A percentile compares a stretch with the other conserved stretches of the same genome.
phyloP scores from a whole-genome alignment of 2,329 filamentous ascomycete genomes.

The Penicillium crustosum region DNA sequence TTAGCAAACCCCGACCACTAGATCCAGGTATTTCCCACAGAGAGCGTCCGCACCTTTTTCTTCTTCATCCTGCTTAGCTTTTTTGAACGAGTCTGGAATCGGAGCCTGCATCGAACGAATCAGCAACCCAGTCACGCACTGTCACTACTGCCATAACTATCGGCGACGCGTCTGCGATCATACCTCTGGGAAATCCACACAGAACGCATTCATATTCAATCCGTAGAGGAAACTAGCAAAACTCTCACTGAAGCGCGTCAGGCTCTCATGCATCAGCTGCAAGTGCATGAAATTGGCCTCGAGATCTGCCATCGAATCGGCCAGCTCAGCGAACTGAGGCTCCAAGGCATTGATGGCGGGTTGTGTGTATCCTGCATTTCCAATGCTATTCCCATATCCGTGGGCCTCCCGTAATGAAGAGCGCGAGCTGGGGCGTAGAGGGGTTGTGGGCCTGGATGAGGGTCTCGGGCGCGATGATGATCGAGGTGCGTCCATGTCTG shows the following conservation, averaged over 20 bases:
- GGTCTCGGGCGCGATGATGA: constrained; percentile 63
- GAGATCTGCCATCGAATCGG: constrained; percentile 90
- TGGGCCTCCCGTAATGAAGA: constrained; percentile 81
- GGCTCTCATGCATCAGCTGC: constrained; percentile 92
- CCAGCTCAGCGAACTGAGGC: constrained; percentile 87
- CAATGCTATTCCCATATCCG: constrained; percentile 47
- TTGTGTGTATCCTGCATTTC: constrained; percentile 44
- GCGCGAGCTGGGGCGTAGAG: constrained; percentile 83
- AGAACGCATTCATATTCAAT: constrained; percentile 98
- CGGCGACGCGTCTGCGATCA: not conserved
- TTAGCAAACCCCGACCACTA: constrained; percentile 7
- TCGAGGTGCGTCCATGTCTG: constrained; percentile 39
- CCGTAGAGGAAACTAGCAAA: constrained; percentile 96
- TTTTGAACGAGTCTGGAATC: constrained; percentile 76
- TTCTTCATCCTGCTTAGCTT: constrained; percentile 58
- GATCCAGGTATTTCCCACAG: not conserved
- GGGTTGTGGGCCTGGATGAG: constrained; percentile 80
- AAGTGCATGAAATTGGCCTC: constrained; percentile 98
- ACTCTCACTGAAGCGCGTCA: constrained; percentile 90
- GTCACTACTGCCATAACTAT: not conserved
- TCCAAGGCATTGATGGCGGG: constrained; percentile 77
- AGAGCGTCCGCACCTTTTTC: constrained; percentile 40
- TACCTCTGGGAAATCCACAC: constrained; percentile 95
- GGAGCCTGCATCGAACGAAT: constrained; percentile 61
- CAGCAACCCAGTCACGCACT: not conserved